Conservation (phyloP, 2,329 filamentous ascomycete species). For the Diaporthe vexans region DNA sequence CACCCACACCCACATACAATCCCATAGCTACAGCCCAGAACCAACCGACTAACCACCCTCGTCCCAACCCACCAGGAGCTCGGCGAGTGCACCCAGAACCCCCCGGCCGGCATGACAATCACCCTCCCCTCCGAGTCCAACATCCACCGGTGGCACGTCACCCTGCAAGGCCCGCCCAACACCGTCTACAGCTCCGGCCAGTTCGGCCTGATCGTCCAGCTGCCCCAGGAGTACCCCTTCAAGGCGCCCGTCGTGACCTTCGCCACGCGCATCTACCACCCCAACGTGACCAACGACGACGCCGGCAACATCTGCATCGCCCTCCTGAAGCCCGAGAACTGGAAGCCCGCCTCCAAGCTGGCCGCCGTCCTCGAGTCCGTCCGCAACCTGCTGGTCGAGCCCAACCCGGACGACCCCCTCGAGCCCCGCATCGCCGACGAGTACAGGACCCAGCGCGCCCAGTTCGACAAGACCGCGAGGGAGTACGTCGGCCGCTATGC, state of each 20-base stretch:
- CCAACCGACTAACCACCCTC: neutral
- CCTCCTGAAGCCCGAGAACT: conserved; percentile 86
- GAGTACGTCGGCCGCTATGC: conserved; percentile 84
- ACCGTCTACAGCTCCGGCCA: conserved; percentile 73
- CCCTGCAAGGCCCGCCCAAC: conserved; percentile 59
- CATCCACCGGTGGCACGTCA: conserved; percentile 67
- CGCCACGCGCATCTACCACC: conserved; percentile 93
- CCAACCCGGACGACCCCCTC: conserved; percentile 90
- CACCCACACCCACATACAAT: too few relatives aligned
- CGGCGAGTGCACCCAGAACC: conserved; percentile 62
- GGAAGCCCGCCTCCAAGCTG: conserved; percentile 90
- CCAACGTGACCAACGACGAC: conserved; percentile 91
- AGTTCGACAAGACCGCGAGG: conserved; percentile 81
- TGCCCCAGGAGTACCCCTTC: conserved; percentile 90
- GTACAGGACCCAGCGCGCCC: conserved; percentile 76
- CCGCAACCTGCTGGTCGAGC: conserved; percentile 80
- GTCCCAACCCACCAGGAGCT: conserved; percentile 61
- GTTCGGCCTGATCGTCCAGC: conserved; percentile 79
- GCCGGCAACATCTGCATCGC: conserved; percentile 88
- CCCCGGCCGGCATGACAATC: conserved; percentile 63
- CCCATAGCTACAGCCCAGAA: neutral
- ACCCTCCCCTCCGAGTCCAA: conserved; percentile 61
- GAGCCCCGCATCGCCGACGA: conserved; percentile 89
- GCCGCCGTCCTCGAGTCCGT: conserved; percentile 82
- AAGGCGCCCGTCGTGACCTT: conserved; percentile 86